These are phyloP conservation scores for Fusarium udum DNA, from an alignment of 2,329 filamentous ascomycete genomes.

Conservation along the genomic window DNA sequence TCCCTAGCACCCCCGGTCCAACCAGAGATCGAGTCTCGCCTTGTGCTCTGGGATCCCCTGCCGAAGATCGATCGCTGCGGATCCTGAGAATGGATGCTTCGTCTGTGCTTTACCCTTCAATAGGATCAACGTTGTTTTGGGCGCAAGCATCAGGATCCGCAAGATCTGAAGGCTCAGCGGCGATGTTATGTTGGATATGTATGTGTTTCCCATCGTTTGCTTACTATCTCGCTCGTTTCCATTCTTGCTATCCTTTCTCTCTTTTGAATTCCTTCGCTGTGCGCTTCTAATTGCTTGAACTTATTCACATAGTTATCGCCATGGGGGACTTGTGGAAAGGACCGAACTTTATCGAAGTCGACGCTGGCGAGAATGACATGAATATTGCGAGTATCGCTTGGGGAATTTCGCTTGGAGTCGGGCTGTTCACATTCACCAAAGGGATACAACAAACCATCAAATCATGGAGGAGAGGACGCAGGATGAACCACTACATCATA, in stretches of 20 bases:
- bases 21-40: constrained; percentile 11
- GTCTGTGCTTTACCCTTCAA: constrained; percentile 21
- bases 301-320: background rate
- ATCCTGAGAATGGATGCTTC: constrained; percentile 31
- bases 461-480: constrained; percentile 38
- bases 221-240: background rate
- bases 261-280: background rate
- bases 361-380: constrained; percentile 38
- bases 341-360: constrained; percentile 10
- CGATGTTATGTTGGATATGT: constrained; percentile 24
- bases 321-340: constrained; percentile 37
- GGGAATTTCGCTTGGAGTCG: constrained; percentile 42
- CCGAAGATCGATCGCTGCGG: constrained; percentile 36
- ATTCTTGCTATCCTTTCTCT: background rate
- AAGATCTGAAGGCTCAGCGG: constrained; percentile 20
- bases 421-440: constrained; percentile 40
- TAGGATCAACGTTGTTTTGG: background rate
- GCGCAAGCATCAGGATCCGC: background rate
- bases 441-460: constrained; percentile 35
- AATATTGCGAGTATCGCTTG: constrained; percentile 43
- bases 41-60: constrained; percentile 9
- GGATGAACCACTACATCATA: constrained; percentile 36
- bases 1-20: background rate
- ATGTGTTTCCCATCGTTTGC: constrained; percentile 16
- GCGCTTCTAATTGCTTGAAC: background rate